A percentile compares a stretch with the other conserved stretches of the same genome.
phyloP scores from a whole-genome alignment of 2,329 filamentous ascomycete genomes.

The Colletotrichum sidae region DNA sequence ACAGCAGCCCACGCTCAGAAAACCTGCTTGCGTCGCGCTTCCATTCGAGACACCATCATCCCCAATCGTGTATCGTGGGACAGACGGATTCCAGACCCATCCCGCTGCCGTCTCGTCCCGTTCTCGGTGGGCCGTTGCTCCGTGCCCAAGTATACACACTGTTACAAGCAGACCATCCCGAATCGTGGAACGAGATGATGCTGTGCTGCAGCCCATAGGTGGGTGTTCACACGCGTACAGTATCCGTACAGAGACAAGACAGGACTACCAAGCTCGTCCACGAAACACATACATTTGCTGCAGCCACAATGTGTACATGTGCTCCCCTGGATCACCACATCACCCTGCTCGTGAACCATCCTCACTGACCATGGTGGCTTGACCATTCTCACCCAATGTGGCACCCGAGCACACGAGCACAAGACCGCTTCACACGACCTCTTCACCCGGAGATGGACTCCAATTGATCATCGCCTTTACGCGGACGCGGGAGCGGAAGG shows the following conservation, averaged over 20 bases:
- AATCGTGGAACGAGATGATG: conserved; percentile 27
- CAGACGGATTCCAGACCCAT: background rate
- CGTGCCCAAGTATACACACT: too few relatives aligned
- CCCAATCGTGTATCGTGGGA: background rate
- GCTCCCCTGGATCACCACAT: too few relatives aligned
- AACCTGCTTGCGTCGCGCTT: conserved; percentile 20
- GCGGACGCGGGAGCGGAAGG: background rate
- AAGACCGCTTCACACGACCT: conserved; percentile 25
- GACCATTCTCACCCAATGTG: conserved; percentile 15
- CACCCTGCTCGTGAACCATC: background rate
- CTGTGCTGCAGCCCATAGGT: background rate
- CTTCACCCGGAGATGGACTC: conserved; percentile 16
- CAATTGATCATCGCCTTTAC: conserved; percentile 22
- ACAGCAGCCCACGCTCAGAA: conserved; percentile 13
- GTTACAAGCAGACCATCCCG: too few relatives aligned
- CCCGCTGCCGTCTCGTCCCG: conserved; percentile 1
- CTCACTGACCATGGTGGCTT: conserved; percentile 16
- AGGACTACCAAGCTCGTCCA: background rate
- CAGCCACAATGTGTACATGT: too few relatives aligned
- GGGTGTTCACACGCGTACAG: too few relatives aligned
- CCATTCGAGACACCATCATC: background rate
- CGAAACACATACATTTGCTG: too few relatives aligned
- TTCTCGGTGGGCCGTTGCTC: background rate
- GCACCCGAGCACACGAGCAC: conserved; percentile 31
- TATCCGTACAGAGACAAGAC: conserved; percentile 12